These are phyloP conservation scores for Aspergillus phoenicis DNA, from an alignment of 2,329 filamentous ascomycete species.

Conservation along the genomic window DNA sequence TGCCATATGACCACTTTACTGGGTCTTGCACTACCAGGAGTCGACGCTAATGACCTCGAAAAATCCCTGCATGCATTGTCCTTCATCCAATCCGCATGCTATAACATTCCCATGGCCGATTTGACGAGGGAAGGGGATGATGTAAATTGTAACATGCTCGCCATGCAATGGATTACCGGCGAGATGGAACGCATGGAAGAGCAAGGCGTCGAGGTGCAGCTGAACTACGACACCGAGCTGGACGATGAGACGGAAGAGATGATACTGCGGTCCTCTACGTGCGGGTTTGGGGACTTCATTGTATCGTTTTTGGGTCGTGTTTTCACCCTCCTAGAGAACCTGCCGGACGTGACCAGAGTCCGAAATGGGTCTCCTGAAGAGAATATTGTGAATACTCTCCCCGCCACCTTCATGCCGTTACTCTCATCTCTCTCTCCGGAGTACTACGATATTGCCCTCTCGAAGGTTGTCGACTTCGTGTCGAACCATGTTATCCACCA, in stretches of 20 bases:
- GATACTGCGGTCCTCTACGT: constrained; percentile 90
- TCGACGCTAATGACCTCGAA: constrained; percentile 95
- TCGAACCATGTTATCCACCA: constrained; percentile 95
- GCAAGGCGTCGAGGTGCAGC: constrained; percentile 79
- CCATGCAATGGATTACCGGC: constrained; percentile 89
- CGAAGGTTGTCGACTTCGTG: constrained; percentile 91
- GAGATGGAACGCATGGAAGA: constrained; percentile 93
- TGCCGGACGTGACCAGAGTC: constrained; percentile 85
- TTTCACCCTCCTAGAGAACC: constrained; percentile 91
- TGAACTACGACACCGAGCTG: constrained; percentile 82
- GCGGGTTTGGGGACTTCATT: constrained; percentile 90
- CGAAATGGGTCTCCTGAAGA: constrained; percentile 93
- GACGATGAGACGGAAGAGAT: constrained; percentile 82
- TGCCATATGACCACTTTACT: constrained; percentile 93
- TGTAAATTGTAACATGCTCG: constrained; percentile 72
- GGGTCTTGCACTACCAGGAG: constrained; percentile 89
- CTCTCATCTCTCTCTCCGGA: constrained; percentile 90
- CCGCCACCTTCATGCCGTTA: constrained; percentile 85
- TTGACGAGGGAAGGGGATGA: constrained; percentile 69
- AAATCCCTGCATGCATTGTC: constrained; percentile 94
- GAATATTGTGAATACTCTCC: constrained; percentile 92
- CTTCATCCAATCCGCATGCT: constrained; percentile 93
- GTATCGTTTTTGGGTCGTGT: constrained; percentile 89
- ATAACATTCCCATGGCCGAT: constrained; percentile 90
- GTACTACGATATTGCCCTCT: constrained; percentile 85